These are phyloP conservation scores for Martiniozyma abietophila DNA, from an alignment of 805 yeast species.

Conservation along the genomic window DNA sequence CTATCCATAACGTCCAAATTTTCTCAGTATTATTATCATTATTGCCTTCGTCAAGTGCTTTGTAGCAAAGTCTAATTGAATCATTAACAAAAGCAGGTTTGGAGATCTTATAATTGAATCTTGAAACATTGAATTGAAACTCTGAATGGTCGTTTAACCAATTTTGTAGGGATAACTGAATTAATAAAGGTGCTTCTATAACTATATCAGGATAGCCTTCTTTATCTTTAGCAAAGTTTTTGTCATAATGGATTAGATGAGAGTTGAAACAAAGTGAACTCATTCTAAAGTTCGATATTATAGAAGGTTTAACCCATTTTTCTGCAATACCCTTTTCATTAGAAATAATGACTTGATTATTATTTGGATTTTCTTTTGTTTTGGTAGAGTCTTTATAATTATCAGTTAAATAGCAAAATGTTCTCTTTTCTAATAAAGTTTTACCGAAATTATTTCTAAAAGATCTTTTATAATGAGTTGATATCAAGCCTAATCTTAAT, in stretches of 20 bases:
- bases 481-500: slow-evolving; percentile 27
- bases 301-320: slow-evolving; percentile 28
- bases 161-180: slow-evolving; percentile 50
- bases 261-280: slow-evolving; percentile 75
- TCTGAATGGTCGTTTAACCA: slow-evolving; percentile 13
- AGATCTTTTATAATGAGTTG: slow-evolving; percentile 48
- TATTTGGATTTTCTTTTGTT: background rate
- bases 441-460: slow-evolving; percentile 25
- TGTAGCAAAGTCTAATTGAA: slow-evolving; percentile 21
- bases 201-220: slow-evolving; percentile 59
- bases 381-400: slow-evolving; percentile 9
- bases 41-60: slow-evolving; percentile 1
- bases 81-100: slow-evolving; percentile 41
- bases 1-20: slow-evolving; percentile 23
- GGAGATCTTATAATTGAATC: slow-evolving; percentile 39
- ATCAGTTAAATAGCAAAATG: slow-evolving; percentile 51
- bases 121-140: slow-evolving; percentile 16
- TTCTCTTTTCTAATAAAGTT: slow-evolving; percentile 44
- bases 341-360: background rate
- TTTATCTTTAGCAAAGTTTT: slow-evolving; percentile 34
- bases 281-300: slow-evolving; percentile 45
- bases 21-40: background rate
- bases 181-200: slow-evolving; percentile 76
- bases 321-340: slow-evolving; percentile 13
- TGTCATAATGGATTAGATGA: slow-evolving; percentile 75